phyloP scores from a whole-genome alignment of 345 rosid species.

The Populus deltoides region DNA sequence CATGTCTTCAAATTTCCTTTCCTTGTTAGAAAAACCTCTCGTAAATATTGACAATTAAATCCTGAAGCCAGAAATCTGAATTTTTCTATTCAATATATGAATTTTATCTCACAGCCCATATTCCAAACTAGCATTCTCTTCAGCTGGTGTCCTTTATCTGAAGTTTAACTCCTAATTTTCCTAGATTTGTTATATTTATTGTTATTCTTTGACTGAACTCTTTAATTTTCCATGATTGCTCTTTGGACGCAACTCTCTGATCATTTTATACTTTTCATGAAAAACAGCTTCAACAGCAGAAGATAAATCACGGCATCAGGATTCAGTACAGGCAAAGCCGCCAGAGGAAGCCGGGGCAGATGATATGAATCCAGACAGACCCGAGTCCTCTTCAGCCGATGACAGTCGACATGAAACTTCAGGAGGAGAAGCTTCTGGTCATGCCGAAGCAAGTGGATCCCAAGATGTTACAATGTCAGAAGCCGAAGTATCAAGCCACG shows the following conservation, averaged over 20 bases:
- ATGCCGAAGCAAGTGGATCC: constrained; percentile 17
- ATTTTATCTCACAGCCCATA: not conserved
- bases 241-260: not conserved
- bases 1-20: not conserved
- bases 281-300: constrained; percentile 42
- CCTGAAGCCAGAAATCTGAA: not conserved
- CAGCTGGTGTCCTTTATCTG: not conserved
- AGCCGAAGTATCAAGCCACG: constrained; percentile 39
- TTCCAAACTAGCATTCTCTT: not conserved
- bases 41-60: not conserved
- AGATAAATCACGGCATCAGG: constrained; percentile 47
- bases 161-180: not conserved
- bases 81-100: not conserved
- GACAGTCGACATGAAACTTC: constrained; percentile 22
- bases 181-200: not conserved
- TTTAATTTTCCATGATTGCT: not conserved
- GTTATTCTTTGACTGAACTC: not conserved
- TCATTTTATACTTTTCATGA: not conserved
- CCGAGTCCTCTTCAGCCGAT: constrained; percentile 33
- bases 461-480: constrained; percentile 39
- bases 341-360: constrained; percentile 36
- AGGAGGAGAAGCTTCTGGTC: constrained; percentile 20
- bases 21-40: not conserved
- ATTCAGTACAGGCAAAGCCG: constrained; percentile 38
- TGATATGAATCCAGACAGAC: constrained; percentile 34